Base-by-base conservation (phyloP, 2,329 filamentous ascomycete genomes). In the Nothophoma quercina region DNA sequence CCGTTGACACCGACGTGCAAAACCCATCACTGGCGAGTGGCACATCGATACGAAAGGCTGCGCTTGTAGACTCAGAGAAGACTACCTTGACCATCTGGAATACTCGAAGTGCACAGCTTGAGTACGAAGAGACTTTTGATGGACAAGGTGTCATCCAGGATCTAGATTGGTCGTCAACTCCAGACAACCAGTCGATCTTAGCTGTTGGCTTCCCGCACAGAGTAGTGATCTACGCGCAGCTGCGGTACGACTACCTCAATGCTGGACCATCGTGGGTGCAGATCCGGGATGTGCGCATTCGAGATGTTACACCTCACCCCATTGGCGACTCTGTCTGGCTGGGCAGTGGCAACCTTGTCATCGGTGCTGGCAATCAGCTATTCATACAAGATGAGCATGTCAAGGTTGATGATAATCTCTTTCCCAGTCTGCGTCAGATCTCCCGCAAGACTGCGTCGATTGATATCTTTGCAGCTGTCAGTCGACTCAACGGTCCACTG, bases 241-340 rank as follows among this genome's bases (percentile, higher is more conserved):
- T 96, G 77, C 88, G 93, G 10, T 97, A 95, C 68, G 91, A 96
- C 73, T 96, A 96, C 69, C 80, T 96, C 15, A 91, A 93, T 65
- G 88, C 90, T 55, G 89, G 89, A 1, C 90, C 91, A n/a, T 91
- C 92, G 0, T 97, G 93, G 93, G 89, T 90, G 1, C 82, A 89
- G 19, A 88, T 97, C 52, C 83, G 90, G 36, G 89, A 96, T 69
- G 90, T 97, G 50, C 86, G 83, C 64, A 93, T 92, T 52, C 83
- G 88, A 56, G 88, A 93, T 53, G 79, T 92, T 29, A 96, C 92
- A 10, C 90, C 92, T 22, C 91, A 96, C 71, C 90, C 91, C 0
- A 96, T 97, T 42, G 93, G 92, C 2, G 93, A 97, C 70, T 96
- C 92, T 1, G 91, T 91, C 13, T 99, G 95, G 95, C 79, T 97